A percentile compares a stretch with the other conserved stretches of the same genome.
These are phyloP conservation scores for Spathaspora gorwiae DNA, from an alignment of 805 yeast species.

Conservation along the genomic window DNA sequence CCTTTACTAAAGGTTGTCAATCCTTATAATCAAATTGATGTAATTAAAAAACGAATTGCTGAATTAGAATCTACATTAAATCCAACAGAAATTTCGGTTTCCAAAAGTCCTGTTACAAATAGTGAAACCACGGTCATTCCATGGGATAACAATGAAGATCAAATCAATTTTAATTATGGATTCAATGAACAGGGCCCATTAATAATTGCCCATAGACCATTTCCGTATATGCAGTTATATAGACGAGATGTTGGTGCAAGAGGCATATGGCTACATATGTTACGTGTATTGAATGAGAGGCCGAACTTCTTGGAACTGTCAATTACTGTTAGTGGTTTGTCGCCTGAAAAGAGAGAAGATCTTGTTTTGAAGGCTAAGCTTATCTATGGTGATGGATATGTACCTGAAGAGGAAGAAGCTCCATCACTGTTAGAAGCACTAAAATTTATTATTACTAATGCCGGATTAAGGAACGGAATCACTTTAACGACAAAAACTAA, in stretches of 20 bases:
- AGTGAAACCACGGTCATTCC: background rate
- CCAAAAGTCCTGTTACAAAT: too few relatives aligned
- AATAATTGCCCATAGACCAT: background rate
- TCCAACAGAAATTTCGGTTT: too few relatives aligned
- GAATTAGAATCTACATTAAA: background rate
- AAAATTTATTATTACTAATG: slow-evolving; percentile 1
- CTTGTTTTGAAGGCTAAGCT: background rate
- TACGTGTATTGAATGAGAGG: background rate
- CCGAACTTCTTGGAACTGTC: background rate
- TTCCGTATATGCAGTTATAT: slow-evolving; percentile 6
- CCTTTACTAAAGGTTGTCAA: background rate
- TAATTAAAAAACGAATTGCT: background rate
- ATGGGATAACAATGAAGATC: background rate
- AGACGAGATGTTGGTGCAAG: slow-evolving; percentile 5
- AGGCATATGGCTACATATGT: slow-evolving; percentile 3
- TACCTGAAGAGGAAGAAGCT: slow-evolving; percentile 3
- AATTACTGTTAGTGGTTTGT: background rate
- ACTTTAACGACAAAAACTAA: background rate
- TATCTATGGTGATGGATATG: slow-evolving; percentile 3
- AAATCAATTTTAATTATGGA: slow-evolving; percentile 3
- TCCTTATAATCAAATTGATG: background rate
- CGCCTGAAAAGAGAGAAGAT: background rate
- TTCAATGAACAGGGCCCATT: background rate
- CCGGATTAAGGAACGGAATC: slow-evolving; percentile 2
- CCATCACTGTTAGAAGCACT: background rate